A percentile compares a stretch with the other conserved stretches of the same genome.
Evolutionary conservation across 2,329 filamentous ascomycete species (phyloP).

Genomic region (Ustulina deusta): DNA sequence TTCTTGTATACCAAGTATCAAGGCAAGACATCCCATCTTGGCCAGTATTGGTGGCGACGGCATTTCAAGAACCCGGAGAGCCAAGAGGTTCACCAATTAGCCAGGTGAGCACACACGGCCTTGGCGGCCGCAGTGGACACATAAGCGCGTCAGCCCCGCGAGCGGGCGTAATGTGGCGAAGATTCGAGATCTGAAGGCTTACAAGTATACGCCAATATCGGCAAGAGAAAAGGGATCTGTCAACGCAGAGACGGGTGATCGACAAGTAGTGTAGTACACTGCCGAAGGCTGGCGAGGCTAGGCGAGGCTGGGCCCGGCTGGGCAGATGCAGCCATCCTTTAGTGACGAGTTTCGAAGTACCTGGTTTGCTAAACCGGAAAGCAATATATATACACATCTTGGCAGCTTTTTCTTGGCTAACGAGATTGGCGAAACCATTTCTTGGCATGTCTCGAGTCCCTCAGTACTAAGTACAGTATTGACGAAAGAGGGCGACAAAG

Average conservation of each 20-base stretch:
- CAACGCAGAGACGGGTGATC: constrained; percentile 32
- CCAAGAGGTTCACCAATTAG: constrained; percentile 24
- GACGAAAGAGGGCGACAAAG: not conserved
- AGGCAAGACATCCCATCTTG: constrained; percentile 7
- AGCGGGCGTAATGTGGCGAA: constrained; percentile 19
- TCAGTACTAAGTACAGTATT: not conserved
- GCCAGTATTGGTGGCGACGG: constrained; percentile 11
- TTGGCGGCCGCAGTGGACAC: constrained; percentile 31
- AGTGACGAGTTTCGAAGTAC: not conserved
- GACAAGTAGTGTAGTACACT: constrained; percentile 19
- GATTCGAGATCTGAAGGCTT: constrained; percentile 16
- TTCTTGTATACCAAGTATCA: not conserved
- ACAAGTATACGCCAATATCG: not conserved
- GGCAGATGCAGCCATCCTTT: constrained; percentile 33
- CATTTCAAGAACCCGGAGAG: constrained; percentile 11
- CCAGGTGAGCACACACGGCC: constrained; percentile 15
- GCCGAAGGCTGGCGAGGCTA: constrained; percentile 26
- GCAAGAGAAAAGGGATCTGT: constrained; percentile 25
- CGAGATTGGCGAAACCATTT: constrained; percentile 1
- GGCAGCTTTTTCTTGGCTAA: constrained; percentile 23
- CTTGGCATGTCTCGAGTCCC: constrained; percentile 14
- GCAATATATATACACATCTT: constrained; percentile 19
- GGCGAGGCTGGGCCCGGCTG: constrained; percentile 25
- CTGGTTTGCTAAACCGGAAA: not conserved
- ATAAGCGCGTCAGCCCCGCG: constrained; percentile 4